Evolutionary conservation across 208 protist species (phyloP).

Genomic region (Vickermania ingenoplastis): DNA sequence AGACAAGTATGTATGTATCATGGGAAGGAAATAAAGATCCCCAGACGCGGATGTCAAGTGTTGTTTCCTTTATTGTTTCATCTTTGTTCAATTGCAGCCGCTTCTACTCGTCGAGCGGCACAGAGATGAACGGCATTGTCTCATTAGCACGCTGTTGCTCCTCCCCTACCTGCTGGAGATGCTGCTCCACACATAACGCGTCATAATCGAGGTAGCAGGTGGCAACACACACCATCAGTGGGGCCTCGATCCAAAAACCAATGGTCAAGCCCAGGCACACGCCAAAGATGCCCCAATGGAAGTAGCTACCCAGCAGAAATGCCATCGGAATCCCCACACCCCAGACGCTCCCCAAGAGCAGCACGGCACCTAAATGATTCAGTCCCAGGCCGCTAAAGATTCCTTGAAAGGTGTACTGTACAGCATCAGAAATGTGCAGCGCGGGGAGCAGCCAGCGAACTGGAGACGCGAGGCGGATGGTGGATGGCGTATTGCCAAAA

Average conservation of each 20-base stretch:
- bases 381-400: slow-evolving; percentile 78
- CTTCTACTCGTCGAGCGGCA: too few relatives aligned
- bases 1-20: too few relatives aligned
- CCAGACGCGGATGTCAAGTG: too few relatives aligned
- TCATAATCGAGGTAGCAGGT: slow-evolving; percentile 46
- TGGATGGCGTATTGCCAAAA: slow-evolving; percentile 52
- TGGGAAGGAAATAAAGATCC: too few relatives aligned
- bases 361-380: slow-evolving; percentile 66
- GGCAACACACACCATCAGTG: slow-evolving; percentile 48
- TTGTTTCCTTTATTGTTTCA: too few relatives aligned
- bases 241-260: slow-evolving; percentile 73
- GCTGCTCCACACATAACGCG: slow-evolving; percentile 40
- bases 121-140: too few relatives aligned
- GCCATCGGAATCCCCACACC: slow-evolving; percentile 56
- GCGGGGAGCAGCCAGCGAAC: slow-evolving; percentile 50
- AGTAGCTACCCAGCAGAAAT: slow-evolving; percentile 45
- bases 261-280: slow-evolving; percentile 69
- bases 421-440: slow-evolving; percentile 63
- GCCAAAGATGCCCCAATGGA: slow-evolving; percentile 50
- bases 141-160: too few relatives aligned
- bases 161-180: slow-evolving; percentile 4
- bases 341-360: slow-evolving; percentile 63
- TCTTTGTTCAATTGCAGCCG: too few relatives aligned
- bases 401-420: slow-evolving; percentile 80
- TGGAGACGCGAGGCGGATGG: slow-evolving; percentile 36